Evolutionary conservation across 306 rosid genomes (phyloP).

Genomic region (Vigna mungo): DNA sequence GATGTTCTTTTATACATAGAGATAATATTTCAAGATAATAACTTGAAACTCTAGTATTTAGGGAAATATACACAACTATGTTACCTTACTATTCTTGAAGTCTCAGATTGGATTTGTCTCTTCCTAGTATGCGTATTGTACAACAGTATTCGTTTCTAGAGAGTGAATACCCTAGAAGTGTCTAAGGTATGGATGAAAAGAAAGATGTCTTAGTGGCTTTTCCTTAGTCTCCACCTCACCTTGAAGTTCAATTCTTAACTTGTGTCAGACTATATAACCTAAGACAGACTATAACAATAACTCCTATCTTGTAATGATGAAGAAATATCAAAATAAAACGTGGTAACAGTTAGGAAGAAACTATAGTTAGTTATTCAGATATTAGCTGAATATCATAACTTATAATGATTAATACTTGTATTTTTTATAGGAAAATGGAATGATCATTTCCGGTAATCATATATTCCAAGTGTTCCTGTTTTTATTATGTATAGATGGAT

Average conservation of each 20-base stretch:
- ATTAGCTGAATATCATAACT: neutral
- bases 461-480: neutral
- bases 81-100: neutral
- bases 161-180: neutral
- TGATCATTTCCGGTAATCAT: neutral
- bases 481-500: neutral
- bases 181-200: neutral
- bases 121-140: neutral
- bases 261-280: neutral
- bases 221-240: neutral
- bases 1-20: neutral
- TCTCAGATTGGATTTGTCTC: neutral
- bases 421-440: neutral
- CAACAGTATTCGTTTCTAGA: neutral
- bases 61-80: neutral
- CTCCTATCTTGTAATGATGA: neutral
- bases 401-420: neutral
- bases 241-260: neutral
- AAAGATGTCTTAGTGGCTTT: neutral
- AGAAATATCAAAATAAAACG: neutral
- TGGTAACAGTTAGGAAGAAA: neutral
- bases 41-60: neutral
- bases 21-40: no score
- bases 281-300: neutral
- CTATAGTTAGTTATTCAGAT: neutral